Evolutionary conservation across 1,139 yeast species (phyloP), one percentile per base, ranked within the genome.

Genomic region (Pichia inconspicua): DNA sequence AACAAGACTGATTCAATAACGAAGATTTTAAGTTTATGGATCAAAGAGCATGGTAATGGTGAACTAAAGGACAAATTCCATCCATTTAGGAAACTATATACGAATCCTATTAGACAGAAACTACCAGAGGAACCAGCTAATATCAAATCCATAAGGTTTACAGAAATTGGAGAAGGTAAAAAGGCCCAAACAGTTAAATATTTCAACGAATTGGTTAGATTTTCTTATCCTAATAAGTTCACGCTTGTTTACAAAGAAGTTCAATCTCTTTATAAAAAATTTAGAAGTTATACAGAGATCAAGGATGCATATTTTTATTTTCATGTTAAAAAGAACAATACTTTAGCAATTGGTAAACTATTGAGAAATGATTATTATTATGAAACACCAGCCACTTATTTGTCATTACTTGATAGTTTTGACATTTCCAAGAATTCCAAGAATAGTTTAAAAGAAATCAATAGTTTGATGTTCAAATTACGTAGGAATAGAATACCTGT

Each of bases 341-440:
- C 41, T n/a, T 6, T 25, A 19, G 10, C 10, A 9, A 17, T 48
- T 17, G 12, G 14, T 25, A 9, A 17, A 6, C n/a, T 45, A 25
- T 12, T 41, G 5, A 40, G 19, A 11, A 12, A 35, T 22, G 22
- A 14, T 4, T 35, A 28, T 15, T 48, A 35, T 30, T 35, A 48
- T 34, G 6, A 45, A 15, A n/a, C 37, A 17, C 40, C 34, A 10
- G 11, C 30, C 25, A 34, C 48, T n/a, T 46, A 43, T 25, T 11
- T 17, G 4, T 10, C 42, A 3, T 34, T 46, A 12, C 15, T 49
- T 8, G 46, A 44, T 9, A 34, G 14, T 34, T 37, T 40, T 11
- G 12, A 17, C 12, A 35, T 47, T 36, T 42, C 37, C 22, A 49
- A 49, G 32, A 43, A 49, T 25, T 44, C 40, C 3, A 47, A 46